Conservation (phyloP, 2,329 filamentous ascomycete genomes). For the Byssothecium circinans region DNA sequence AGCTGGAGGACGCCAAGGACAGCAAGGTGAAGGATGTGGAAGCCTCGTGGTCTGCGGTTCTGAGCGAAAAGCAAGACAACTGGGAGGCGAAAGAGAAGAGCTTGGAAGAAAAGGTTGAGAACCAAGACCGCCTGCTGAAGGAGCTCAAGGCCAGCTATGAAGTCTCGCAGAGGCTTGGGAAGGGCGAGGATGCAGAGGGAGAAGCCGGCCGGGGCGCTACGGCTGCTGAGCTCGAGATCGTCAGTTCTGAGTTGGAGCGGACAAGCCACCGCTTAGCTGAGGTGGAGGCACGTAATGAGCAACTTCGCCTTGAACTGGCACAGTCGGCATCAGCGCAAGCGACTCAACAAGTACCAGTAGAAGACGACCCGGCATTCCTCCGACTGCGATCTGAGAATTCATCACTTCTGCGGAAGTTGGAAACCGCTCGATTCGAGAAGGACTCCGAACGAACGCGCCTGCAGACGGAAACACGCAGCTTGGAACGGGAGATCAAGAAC, state of each 20-base stretch:
- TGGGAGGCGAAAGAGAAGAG: conserved; percentile 93
- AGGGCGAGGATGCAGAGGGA: conserved; percentile 65
- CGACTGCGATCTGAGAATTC: conserved; percentile 92
- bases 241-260: conserved; percentile 86
- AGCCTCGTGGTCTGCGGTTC: conserved; percentile 81
- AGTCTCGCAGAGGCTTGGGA: conserved; percentile 85
- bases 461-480: conserved; percentile 72
- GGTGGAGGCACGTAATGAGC: conserved; percentile 91
- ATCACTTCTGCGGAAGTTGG: conserved; percentile 83
- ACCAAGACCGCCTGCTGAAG: conserved; percentile 85
- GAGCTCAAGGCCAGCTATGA: conserved; percentile 98
- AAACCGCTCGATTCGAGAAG: conserved; percentile 79
- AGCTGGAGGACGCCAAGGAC: conserved; percentile 77
- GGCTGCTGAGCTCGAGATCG: conserved; percentile 89
- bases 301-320: conserved; percentile 85
- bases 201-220: conserved; percentile 66
- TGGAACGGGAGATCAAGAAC: conserved; percentile 76
- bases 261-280: conserved; percentile 86
- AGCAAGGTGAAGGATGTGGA: conserved; percentile 85
- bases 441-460: conserved; percentile 77
- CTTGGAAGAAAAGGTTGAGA: conserved; percentile 90
- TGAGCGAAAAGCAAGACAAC: conserved; percentile 93
- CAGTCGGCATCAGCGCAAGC: conserved; percentile 74
- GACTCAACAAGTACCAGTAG: conserved; percentile 65
- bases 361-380: conserved; percentile 88